Base-by-base conservation (phyloP, 192 early-diverging fungal species). In the Podila epicladia region DNA sequence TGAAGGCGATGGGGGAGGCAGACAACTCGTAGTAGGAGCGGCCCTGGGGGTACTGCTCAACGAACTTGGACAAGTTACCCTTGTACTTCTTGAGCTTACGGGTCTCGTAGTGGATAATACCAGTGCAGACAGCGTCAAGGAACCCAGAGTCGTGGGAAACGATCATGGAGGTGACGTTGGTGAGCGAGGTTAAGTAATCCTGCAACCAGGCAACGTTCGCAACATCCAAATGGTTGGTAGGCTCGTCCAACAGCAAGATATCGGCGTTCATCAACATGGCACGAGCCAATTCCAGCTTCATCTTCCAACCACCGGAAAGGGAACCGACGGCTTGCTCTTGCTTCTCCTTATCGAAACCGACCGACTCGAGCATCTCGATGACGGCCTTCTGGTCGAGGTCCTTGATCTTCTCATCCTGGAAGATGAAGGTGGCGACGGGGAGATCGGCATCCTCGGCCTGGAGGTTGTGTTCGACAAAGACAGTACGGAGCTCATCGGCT, bases 291-390 rank as follows among this genome's bases (percentile, higher is more conserved):
- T 90, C 93, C 59, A 95, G 85, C 91, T 94, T 95, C 94, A 95
- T 95, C 85, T 94, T 93, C 94, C 94, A 95, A 77, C 94, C 94
- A 85, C 94, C 94, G 73, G 91, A 92, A n/a, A 95, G 91, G 55
- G 89, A 85, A 65, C 90, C 91, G 83, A 95, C 91, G 72, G 90
- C 73, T 77, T 92, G 87, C 58, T 84, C 83, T 65, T 85, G 86
- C 71, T 91, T 85, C 83, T 84, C 84, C 58, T 86, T 76, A 51
- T 90, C 92, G 88, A 95, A 95, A 60, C 92, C 92, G 74, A 93
- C 88, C 49, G 83, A 82, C 62, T 79, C 75, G 55, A 95, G 85
- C 75, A 86, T 83, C 48, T 75, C 70, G 62, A 69, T 69, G 60
- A 88, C 88, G 32, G 77, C 74, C 20, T 73, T 68, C 58, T 74